Evolutionary conservation across 192 early-diverging fungal species (phyloP), one percentile per base, ranked within the genome.

Genomic region (Martensiomyces pterosporus): DNA sequence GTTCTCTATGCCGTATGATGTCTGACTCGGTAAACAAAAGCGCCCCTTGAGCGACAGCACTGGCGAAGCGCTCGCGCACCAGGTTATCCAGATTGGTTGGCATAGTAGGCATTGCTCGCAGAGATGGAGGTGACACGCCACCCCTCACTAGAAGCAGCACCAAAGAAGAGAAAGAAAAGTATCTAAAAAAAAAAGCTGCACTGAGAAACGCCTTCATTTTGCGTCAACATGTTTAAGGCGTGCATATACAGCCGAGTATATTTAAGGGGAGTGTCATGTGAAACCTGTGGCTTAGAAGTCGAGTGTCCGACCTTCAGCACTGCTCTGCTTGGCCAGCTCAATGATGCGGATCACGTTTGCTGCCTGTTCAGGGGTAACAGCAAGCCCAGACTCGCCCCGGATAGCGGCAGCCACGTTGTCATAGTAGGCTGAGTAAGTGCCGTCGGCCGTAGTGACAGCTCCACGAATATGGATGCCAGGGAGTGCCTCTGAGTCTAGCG

Each of bases 251-350:
- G 14, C 8, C 29, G 26, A 33, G 13, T 4, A 29, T n/a, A n/a
- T n/a, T 7, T 10, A 24, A 43, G 5, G 22, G 24, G 23, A 18
- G n/a, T n/a, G n/a, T n/a, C n/a, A n/a, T n/a, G n/a, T n/a, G n/a
- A n/a, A n/a, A n/a, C n/a, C n/a, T n/a, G n/a, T n/a, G n/a, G n/a
- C n/a, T 67, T 69, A 78, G 37, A 82, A 75, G 5, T 44, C 27
- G 33, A 82, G 60, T 8, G 72, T 64, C 16, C 67, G 55, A 24
- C 74, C 67, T 55, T 79, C 79, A 26, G 60, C 59, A 45, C 73
- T 79, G 58, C 83, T 85, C 52, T 82, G 48, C 54, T 77, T 77
- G 13, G 85, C 84, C 32, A 85, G 59, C 67, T 89, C 80, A 34
- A 89, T 84, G 24, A 85, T 59, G 19, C 77, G 71, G 36, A 89